A percentile compares a stretch with the other conserved stretches of the same genome.
Evolutionary conservation across 2,329 filamentous ascomycete genomes (phyloP).

Genomic region (Verticillium longisporum): DNA sequence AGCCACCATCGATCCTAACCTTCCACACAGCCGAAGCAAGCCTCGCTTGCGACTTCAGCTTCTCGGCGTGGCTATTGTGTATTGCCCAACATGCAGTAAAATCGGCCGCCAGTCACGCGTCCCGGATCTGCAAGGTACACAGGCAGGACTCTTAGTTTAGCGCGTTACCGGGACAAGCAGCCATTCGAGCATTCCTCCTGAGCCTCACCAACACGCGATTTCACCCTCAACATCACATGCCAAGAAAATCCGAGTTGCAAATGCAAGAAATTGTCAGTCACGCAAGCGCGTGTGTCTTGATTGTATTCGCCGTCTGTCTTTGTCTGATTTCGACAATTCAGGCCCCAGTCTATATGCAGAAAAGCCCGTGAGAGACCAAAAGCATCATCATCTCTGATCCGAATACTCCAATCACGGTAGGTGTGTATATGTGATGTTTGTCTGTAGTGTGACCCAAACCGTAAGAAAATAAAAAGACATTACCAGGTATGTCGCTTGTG

Average conservation of each 20-base stretch:
- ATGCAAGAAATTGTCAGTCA: neutral
- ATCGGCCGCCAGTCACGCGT: neutral
- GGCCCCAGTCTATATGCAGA: neutral
- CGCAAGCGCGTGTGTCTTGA: neutral
- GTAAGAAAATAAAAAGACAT: neutral
- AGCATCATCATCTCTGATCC: neutral
- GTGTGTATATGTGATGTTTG: neutral
- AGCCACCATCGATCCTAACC: neutral
- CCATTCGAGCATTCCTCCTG: neutral
- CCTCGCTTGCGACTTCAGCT: neutral
- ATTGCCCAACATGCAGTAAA: neutral
- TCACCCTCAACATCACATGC: neutral
- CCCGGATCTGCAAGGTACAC: neutral
- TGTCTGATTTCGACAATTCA: neutral
- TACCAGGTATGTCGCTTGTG: conserved; percentile 1
- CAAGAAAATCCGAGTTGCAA: neutral
- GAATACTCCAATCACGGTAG: neutral
- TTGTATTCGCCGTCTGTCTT: neutral
- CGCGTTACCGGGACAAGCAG: neutral
- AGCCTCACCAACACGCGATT: neutral
- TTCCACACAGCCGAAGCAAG: neutral
- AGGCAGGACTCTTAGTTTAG: neutral
- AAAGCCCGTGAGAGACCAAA: neutral
- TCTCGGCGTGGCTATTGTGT: neutral
- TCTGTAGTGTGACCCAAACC: neutral